Conservation (phyloP, 1,139 yeast species). For the Neolecta irregularis region DNA sequence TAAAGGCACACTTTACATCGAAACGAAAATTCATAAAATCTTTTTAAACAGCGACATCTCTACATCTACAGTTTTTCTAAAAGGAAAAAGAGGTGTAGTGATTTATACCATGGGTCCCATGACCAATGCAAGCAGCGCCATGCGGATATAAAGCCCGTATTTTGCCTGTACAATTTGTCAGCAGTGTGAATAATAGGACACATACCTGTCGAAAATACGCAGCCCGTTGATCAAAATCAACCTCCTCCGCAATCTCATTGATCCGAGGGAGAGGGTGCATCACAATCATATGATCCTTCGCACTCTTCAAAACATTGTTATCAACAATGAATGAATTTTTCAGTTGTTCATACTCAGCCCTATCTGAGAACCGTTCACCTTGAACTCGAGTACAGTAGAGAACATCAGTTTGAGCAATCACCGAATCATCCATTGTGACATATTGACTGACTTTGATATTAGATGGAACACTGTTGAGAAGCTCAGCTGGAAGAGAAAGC, state of each 20-base stretch:
- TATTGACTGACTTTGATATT: slow-evolving; percentile 63
- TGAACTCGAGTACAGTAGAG: slow-evolving; percentile 96
- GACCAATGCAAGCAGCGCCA: slow-evolving; percentile 97
- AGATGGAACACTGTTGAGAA: slow-evolving; percentile 50
- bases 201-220: slow-evolving; percentile 29
- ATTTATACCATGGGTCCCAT: slow-evolving; percentile 48
- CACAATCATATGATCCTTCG: slow-evolving; percentile 88
- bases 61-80: too few species aligned
- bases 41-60: too few species aligned
- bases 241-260: slow-evolving; percentile 91
- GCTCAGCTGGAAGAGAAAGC: slow-evolving; percentile 60
- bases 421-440: slow-evolving; percentile 61
- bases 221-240: slow-evolving; percentile 70
- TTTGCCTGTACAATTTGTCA: too few species aligned
- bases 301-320: slow-evolving; percentile 75
- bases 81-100: too few species aligned
- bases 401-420: slow-evolving; percentile 81
- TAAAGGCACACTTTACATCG: background rate
- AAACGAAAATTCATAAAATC: background rate
- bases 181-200: too few species aligned
- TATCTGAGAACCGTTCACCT: slow-evolving; percentile 78
- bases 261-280: slow-evolving; percentile 99
- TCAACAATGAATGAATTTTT: slow-evolving; percentile 88
- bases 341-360: slow-evolving; percentile 65
- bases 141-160: slow-evolving; percentile 92